Base-by-base conservation (phyloP, 495 filamentous ascomycete species). In the Podospora australis region DNA sequence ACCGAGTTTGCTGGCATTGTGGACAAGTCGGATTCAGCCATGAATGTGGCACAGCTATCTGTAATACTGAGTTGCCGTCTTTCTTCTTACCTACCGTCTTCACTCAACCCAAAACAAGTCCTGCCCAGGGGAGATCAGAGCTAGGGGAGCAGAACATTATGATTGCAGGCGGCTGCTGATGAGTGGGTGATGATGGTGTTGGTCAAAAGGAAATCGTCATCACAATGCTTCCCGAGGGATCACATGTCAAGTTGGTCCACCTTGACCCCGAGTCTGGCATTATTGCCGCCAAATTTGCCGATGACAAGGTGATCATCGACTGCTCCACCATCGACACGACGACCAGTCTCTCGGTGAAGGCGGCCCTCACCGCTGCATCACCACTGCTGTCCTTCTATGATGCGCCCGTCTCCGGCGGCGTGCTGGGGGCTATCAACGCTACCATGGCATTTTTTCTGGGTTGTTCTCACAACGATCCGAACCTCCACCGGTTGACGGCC, bases 371-470 rank as follows among this genome's bases (percentile, higher is more conserved):
- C 6, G 35, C 44, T 1, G 17, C 24, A 9, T 57, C 57, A 0
- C 55, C 63, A 6, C 51, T 11, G 19, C 44, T 49, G 11, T 48
- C 49, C 23, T 65, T 62, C 46, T 65, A 65, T 41, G 59, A 65
- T 44, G 59, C 59, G 13, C 59, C 59, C 4, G 62, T 65, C 22
- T 47, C 36, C 9, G 59, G 59, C 6, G 62, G 58, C 11, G 68
- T 71, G 3, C 62, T 71, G 21, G 73, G 73, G 4, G 72, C 73
- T 0, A 41, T 53, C n/a, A 64, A 64, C 3, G 73, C 57, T 19
- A 73, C 65, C 20, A 58, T 77, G 9, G 71, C 72, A 7, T 74
- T 77, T 49, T 64, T 66, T 45, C 32, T 61, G 19, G 63, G 63
- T 21, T 53, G 47, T 11, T 23, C 53, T 2, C 9, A 40, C 2